A percentile compares a stretch with the other conserved stretches of the same genome.
These are phyloP conservation scores for Metschnikowia gruessii DNA, from an alignment of 805 yeast species.

Conservation along the genomic window DNA sequence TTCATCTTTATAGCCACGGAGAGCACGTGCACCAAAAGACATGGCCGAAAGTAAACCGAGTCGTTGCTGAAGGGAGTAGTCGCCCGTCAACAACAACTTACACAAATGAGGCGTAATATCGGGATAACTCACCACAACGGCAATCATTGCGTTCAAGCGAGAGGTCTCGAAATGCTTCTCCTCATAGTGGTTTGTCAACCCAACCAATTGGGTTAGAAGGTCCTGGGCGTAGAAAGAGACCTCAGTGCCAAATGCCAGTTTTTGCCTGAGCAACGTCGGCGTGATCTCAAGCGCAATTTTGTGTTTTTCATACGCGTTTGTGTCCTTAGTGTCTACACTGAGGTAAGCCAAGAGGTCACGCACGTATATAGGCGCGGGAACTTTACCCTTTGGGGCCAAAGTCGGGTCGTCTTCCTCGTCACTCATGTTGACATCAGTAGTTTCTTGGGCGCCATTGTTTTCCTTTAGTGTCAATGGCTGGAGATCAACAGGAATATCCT, in stretches of 20 bases:
- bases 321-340: slow-evolving; percentile 42
- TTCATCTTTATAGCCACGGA: slow-evolving; percentile 59
- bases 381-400: slow-evolving; percentile 30
- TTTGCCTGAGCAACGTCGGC: slow-evolving; percentile 62
- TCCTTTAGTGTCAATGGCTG: background rate
- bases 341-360: slow-evolving; percentile 66
- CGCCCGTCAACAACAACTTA: slow-evolving; percentile 59
- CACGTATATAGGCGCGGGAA: slow-evolving; percentile 60
- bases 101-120: slow-evolving; percentile 44
- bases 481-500: slow-evolving; percentile 2
- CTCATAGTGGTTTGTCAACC: slow-evolving; percentile 55
- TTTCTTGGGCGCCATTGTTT: slow-evolving; percentile 20
- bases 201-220: slow-evolving; percentile 49
- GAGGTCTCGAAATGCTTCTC: slow-evolving; percentile 60
- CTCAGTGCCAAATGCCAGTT: slow-evolving; percentile 58
- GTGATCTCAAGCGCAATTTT: slow-evolving; percentile 49
- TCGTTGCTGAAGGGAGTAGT: slow-evolving; percentile 77
- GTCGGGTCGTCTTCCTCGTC: slow-evolving; percentile 58
- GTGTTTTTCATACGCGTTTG: slow-evolving; percentile 48
- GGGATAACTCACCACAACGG: slow-evolving; percentile 55
- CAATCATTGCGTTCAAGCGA: slow-evolving; percentile 61
- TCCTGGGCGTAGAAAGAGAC: slow-evolving; percentile 55
- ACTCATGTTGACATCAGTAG: slow-evolving; percentile 10
- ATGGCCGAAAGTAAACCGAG: slow-evolving; percentile 64
- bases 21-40: slow-evolving; percentile 69